Base-by-base conservation (phyloP, 495 filamentous ascomycete species). In the Talaromyces adpressus region DNA sequence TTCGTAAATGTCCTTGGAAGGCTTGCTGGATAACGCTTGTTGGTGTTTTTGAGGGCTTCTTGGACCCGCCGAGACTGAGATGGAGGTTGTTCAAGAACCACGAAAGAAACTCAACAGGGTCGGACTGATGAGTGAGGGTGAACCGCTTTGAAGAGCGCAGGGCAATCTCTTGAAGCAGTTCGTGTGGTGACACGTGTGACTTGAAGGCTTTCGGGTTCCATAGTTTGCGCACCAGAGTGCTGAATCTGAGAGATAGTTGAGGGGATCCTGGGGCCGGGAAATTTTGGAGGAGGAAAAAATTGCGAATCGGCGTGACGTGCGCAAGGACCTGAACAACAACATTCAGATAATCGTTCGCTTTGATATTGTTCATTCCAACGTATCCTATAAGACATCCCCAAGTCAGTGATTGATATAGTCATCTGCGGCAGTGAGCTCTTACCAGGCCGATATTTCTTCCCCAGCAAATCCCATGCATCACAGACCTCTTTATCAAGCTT, bases 361-460 rank as follows among this genome's bases (percentile, higher is more conserved):
- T 99, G 80, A 99, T 98, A 73, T 99, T 97, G 79, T 99, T 98
- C 88, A 99, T 92, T 64, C 94, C 94, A 65, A 99, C 92, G 72
- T 96, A 99, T 4, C 94, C 88, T 79, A 71, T 16, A 36, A 36
- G 29, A 27, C 16, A 45, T 45, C 39, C 14, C 8, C 11, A 12
- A 36, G 32, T 36, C 7, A 36, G 32, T 36, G 6, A 45, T 45
- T 45, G 16, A 45, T n/a, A 16, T n/a, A 45, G 16, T 45, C 14
- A 45, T 18, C 5, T 30, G 16, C 14, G 16, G 39, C 39, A 18
- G 39, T 16, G 39, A 45, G 39, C 22, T 49, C 77, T 63, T 70
- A 85, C 84, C 91, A 65, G 91, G 94, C 65, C 87, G 87, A 73
- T 98, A 99, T 72, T 88, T 87, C 69, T 88, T 89, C 39, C 90